Base-by-base conservation (phyloP, 768 basidiomycete species). In the Mycena albidolilacea region DNA sequence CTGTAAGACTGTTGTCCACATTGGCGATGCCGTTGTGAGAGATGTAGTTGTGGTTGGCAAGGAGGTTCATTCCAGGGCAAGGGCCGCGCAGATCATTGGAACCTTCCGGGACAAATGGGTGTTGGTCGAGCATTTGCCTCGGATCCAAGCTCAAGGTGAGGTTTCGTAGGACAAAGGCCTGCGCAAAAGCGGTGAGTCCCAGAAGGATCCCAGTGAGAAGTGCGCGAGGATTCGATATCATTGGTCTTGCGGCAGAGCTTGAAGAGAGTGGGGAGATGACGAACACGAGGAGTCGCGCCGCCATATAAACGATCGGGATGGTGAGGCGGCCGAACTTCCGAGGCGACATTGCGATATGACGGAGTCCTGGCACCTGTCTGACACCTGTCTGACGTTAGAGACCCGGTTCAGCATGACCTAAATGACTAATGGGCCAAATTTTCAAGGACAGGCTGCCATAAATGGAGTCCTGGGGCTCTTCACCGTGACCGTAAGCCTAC, bases 121-220 rank as follows among this genome's bases (percentile, higher is more conserved):
- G 46, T 48, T 48, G 46, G 46, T 48, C 17, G 46, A 15, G 11
- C 46, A 48, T 15, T 48, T 48, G 46, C 17, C 17, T 48, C 46
- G 46, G 46, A 48, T 48, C 46, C 46, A 48, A 48, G 46, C 46
- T 48, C 46, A 48, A 48, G 46, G 46, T 48, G 46, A 48, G 46
- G 46, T 48, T 48, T 17, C 46, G 46, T 17, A 48, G 46, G 15
- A 48, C 14, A 48, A 48, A 48, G 46, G 46, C 46, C 46, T 48
- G 11, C 46, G 11, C 14, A 48, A 48, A 48, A 15, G 46, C 15
- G 15, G 46, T 48, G 46, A 1, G 15, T 48, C 46, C 46, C 46
- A 48, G 9, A 12, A 48, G 15, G 46, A 48, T 2, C 46, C 46
- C 11, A 17, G 46, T 48, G 46, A 48, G 46, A 48, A 48, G 46